phyloP scores from a whole-genome alignment of 495 filamentous ascomycete species.

The Aspergillus panamensis region DNA sequence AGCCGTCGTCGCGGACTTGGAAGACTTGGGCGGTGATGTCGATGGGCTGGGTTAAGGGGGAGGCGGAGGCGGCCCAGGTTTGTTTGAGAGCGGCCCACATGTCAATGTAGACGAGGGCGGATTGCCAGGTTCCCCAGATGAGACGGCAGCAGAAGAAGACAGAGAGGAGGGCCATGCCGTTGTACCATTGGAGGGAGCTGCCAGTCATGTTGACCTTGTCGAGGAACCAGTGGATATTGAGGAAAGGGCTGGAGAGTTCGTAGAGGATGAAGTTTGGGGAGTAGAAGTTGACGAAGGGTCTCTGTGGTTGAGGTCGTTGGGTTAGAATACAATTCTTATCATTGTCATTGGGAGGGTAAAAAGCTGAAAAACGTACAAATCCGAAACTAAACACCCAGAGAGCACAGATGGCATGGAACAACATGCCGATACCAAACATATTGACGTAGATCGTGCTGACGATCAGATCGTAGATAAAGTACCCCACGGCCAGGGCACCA shows the following conservation, averaged over 20 bases:
- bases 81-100: slow-evolving; percentile 64
- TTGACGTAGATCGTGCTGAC: slow-evolving; percentile 67
- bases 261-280: slow-evolving; percentile 90
- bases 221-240: slow-evolving; percentile 99
- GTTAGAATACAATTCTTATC: neutral
- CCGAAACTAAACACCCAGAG: slow-evolving; percentile 84
- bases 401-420: slow-evolving; percentile 85
- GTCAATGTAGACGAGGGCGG: slow-evolving; percentile 70
- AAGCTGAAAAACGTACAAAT: slow-evolving; percentile 65
- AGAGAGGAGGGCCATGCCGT: slow-evolving; percentile 61
- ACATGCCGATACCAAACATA: slow-evolving; percentile 83
- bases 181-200: slow-evolving; percentile 74
- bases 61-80: slow-evolving; percentile 33
- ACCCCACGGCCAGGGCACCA: slow-evolving; percentile 82
- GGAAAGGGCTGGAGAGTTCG: slow-evolving; percentile 90
- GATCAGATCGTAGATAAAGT: slow-evolving; percentile 90
- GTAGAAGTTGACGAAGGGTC: slow-evolving; percentile 93
- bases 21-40: slow-evolving; percentile 39
- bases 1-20: slow-evolving; percentile 30
- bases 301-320: slow-evolving; percentile 44
- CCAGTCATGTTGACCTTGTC: slow-evolving; percentile 97
- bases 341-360: neutral
- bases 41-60: slow-evolving; percentile 26
- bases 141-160: slow-evolving; percentile 89
- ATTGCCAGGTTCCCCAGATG: slow-evolving; percentile 86